Percentiles rank a stretch among this genome's conserved stretches.
phyloP scores from a whole-genome alignment of 148 eudicot genomes.

The Fagopyrum tataricum region DNA sequence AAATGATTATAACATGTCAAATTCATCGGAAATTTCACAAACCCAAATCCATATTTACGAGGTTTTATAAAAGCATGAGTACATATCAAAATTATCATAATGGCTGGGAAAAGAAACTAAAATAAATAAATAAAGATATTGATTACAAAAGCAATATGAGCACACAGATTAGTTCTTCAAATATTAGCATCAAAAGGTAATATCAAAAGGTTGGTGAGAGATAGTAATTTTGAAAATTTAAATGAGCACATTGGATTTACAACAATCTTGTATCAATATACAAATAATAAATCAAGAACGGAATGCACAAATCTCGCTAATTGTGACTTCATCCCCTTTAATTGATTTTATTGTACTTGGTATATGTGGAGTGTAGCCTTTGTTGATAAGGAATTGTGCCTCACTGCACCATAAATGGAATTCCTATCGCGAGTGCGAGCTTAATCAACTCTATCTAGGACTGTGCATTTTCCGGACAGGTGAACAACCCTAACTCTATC shows the following conservation, averaged over 20 bases:
- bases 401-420: no score
- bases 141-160: background rate
- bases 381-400: slow-evolving; percentile 12
- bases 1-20: slow-evolving; percentile 13
- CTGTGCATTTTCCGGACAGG: no score
- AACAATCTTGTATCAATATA: background rate
- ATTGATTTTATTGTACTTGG: slow-evolving; percentile 44
- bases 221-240: background rate
- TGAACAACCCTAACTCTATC: no score
- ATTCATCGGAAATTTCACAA: background rate
- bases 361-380: slow-evolving; percentile 59
- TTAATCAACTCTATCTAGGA: no score
- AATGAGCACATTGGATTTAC: background rate
- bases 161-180: background rate
- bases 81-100: background rate
- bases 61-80: no score
- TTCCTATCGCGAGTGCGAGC: no score
- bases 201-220: background rate
- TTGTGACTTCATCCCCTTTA: no score
- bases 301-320: no score
- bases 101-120: no score
- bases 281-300: background rate
- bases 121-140: no score
- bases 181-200: background rate
- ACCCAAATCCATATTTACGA: background rate